Percentiles rank a stretch among this genome's conserved stretches.
phyloP scores from a whole-genome alignment of 1,284 basidiomycete genomes.

The Rugiboletus extremiorientalis region DNA sequence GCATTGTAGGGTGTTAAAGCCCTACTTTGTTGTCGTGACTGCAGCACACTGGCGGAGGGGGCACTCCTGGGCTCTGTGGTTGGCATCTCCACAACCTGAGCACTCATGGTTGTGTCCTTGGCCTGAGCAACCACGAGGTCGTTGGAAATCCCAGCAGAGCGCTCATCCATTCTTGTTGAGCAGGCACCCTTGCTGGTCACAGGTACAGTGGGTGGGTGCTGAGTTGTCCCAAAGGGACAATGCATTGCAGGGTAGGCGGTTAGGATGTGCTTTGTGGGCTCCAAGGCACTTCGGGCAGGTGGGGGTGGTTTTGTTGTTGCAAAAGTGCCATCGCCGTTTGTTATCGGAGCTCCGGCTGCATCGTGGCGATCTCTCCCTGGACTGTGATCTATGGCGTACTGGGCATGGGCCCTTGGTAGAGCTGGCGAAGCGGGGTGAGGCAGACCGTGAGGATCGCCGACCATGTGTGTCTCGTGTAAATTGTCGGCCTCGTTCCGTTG shows the following conservation, averaged over 20 bases:
- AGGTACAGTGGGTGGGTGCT: neutral
- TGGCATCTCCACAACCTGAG: neutral
- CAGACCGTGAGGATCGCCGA: neutral
- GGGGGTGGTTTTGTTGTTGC: neutral
- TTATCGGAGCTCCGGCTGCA: neutral
- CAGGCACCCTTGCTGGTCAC: neutral
- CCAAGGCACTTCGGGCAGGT: slow-evolving; percentile 6
- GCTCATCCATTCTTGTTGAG: neutral
- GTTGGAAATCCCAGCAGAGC: slow-evolving; percentile 4
- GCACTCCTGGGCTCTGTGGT: neutral
- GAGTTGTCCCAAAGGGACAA: slow-evolving; percentile 5
- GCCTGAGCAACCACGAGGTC: neutral
- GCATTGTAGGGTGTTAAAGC: slow-evolving; percentile 25
- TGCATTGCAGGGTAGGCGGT: no score
- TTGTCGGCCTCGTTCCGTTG: neutral
- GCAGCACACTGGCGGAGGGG: neutral
- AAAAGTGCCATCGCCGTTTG: neutral
- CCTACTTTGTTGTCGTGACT: no score
- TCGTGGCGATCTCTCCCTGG: neutral
- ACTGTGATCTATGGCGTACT: neutral
- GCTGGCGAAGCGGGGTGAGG: neutral
- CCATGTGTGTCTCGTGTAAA: neutral
- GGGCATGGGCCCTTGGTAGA: neutral
- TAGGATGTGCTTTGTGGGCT: no score
- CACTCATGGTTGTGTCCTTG: neutral